Evolutionary conservation across 148 eudicot genomes (phyloP).

Genomic region (Vaccinium myrtillus): DNA sequence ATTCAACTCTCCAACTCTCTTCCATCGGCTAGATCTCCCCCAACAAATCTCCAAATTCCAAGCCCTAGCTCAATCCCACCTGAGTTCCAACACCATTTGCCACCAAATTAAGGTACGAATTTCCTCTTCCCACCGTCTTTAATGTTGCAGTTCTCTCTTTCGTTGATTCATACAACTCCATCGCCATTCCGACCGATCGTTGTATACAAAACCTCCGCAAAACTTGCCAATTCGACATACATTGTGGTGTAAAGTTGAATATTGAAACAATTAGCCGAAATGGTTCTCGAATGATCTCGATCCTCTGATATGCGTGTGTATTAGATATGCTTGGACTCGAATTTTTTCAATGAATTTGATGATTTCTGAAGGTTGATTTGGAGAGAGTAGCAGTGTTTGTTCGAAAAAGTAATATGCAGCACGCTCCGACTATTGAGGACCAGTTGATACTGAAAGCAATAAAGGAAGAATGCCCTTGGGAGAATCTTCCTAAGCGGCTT

Average conservation of each 20-base stretch:
- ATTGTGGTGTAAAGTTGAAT: background rate
- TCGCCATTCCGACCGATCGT: background rate
- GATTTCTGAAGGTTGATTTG: background rate
- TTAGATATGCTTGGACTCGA: background rate
- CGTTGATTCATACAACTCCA: background rate
- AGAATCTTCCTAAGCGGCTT: constrained; percentile 79
- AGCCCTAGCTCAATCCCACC: constrained; percentile 12
- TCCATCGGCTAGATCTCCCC: constrained; percentile 12
- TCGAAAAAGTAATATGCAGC: constrained; percentile 48
- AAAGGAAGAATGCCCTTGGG: constrained; percentile 83
- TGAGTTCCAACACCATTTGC: background rate
- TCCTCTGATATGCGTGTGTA: background rate
- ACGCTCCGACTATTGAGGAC: constrained; percentile 71
- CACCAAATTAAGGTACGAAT: constrained; percentile 12
- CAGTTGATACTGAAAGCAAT: constrained; percentile 79
- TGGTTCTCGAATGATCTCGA: background rate
- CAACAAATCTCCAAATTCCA: background rate
- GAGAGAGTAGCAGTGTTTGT: constrained; percentile 1
- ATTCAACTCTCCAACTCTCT: background rate
- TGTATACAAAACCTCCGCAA: background rate
- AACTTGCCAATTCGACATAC: background rate
- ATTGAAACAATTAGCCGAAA: background rate
- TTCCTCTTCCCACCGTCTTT: background rate
- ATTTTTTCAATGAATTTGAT: background rate
- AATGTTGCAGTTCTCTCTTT: background rate